phyloP scores from a whole-genome alignment of 176 grass and related monocot species.

The Ananas comosus region DNA sequence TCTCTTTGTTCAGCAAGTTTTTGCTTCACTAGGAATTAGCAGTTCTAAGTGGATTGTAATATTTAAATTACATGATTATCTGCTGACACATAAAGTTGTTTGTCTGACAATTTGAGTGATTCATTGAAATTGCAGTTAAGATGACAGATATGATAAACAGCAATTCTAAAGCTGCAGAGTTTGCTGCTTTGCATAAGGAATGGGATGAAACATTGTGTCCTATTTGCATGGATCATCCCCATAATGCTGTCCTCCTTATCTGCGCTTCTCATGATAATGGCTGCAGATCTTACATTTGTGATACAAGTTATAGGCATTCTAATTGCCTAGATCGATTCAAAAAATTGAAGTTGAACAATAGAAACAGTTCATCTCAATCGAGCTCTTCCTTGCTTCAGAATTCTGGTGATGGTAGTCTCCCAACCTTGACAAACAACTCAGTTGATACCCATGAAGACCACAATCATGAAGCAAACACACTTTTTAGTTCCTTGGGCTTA shows the following conservation, averaged over 20 bases:
- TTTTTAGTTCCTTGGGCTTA: constrained; percentile 3
- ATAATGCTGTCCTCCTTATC: constrained; percentile 87
- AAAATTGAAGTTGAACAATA: constrained; percentile 71
- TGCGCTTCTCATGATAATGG: constrained; percentile 89
- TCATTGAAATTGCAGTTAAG: constrained; percentile 64
- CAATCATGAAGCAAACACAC: constrained; percentile 4
- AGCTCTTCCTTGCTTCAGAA: constrained; percentile 50
- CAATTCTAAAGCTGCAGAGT: constrained; percentile 38
- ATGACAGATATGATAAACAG: constrained; percentile 74
- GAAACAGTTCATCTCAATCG: constrained; percentile 47
- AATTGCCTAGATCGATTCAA: constrained; percentile 94
- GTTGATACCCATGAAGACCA: constrained; percentile 25
- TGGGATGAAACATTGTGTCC: constrained; percentile 91
- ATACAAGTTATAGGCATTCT: constrained; percentile 94
- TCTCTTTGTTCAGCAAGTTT: background rate
- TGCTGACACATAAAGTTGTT: background rate
- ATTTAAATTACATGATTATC: background rate
- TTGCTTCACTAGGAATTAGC: background rate
- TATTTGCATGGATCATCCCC: constrained; percentile 99
- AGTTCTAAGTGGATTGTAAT: background rate
- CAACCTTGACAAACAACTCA: constrained; percentile 20
- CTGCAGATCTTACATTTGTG: constrained; percentile 90
- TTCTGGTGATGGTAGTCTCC: constrained; percentile 38
- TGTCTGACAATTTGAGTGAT: constrained; percentile 44
- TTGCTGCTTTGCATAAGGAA: constrained; percentile 74